Base-by-base conservation (phyloP, 2,329 filamentous ascomycete species). In the Rhexocercosporidium sp. region DNA sequence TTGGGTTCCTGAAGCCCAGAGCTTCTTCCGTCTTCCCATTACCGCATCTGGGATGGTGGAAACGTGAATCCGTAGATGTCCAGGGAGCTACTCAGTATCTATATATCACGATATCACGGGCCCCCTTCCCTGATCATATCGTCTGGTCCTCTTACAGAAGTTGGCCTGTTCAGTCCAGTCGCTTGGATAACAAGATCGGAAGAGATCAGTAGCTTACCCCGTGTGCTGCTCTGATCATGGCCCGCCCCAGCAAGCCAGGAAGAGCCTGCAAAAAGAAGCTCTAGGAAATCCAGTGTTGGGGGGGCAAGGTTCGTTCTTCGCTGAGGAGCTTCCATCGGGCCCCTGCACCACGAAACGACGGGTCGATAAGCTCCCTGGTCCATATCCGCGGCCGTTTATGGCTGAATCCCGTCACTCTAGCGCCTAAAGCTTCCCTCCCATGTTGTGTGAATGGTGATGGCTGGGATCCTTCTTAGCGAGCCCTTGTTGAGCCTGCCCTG, bases 401-500 rank as follows among this genome's bases (percentile, higher is more conserved):
- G 69, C 66, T 70, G 62, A 66, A 67, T 66, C 66, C 54, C 25
- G 44, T 41, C 20, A 37, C 25, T 34, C 53, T 66, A 67, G 64
- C 67, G 69, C 65, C 61, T 66, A 66, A 68, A 68, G 44, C 61
- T 71, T 61, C 67, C 67, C 41, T 65, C 9, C 41, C 51, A 60
- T 59, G 59, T 22, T 59, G 59, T 62, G 63, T 44, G 44, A 63
- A n/a, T 60, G 46, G 12, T 53, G 57, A 22, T 56, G 20, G 27
- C 25, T 56, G 53, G 53, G 18, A 37, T 37, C 8, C 20, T 34
- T 18, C 20, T 34, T 37, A 39, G 20, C 54, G 54, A 57, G 54
- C 31, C 34, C 12, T 25, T 57, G 34, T 41, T 20, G 22, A 22
- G 31, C 54, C 54, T 57, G 34, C 53, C 11, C 47, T 25, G 25